Evolutionary conservation across 2,329 filamentous ascomycete genomes (phyloP).

Genomic region (Chrysoporthe puriensis): DNA sequence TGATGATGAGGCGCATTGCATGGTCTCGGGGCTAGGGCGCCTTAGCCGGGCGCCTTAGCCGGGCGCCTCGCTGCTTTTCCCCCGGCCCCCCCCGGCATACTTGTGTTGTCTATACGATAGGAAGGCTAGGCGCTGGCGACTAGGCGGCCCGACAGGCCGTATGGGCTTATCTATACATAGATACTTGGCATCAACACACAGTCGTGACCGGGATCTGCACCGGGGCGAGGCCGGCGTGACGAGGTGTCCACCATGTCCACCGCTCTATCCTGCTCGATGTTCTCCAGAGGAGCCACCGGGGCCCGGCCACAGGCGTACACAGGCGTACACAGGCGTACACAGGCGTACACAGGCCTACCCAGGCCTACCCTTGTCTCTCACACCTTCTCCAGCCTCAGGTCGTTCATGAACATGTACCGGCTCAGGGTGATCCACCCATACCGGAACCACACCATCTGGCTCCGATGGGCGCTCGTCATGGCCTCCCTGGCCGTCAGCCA

Average conservation of each 20-base stretch:
- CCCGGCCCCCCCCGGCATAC: not conserved
- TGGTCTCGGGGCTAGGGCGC: not conserved
- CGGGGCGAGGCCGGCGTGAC: too few relatives aligned
- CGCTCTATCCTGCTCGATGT: not conserved
- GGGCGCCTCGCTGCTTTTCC: not conserved
- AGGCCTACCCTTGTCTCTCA: not conserved
- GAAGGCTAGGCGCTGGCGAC: not conserved
- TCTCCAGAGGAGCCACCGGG: not conserved
- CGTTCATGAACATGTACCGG: constrained; percentile 95
- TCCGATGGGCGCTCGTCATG: constrained; percentile 88
- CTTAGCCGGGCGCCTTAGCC: too few relatives aligned
- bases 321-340: not conserved
- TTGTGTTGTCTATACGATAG: not conserved
- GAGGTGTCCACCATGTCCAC: not conserved
- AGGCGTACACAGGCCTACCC: not conserved
- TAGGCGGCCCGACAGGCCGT: not conserved
- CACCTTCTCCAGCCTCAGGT: constrained; percentile 64
- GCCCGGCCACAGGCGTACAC: not conserved
- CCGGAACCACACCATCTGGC: constrained; percentile 98
- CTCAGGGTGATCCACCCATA: constrained; percentile 93
- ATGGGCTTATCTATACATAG: not conserved
- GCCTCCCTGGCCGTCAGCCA: constrained; percentile 68
- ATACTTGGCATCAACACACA: not conserved
- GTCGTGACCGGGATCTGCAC: not conserved
- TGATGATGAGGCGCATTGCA: not conserved